Percentiles rank a stretch among this genome's conserved stretches.
Evolutionary conservation across 1,284 basidiomycete genomes (phyloP).

Genomic region (Trametes polyzona): DNA sequence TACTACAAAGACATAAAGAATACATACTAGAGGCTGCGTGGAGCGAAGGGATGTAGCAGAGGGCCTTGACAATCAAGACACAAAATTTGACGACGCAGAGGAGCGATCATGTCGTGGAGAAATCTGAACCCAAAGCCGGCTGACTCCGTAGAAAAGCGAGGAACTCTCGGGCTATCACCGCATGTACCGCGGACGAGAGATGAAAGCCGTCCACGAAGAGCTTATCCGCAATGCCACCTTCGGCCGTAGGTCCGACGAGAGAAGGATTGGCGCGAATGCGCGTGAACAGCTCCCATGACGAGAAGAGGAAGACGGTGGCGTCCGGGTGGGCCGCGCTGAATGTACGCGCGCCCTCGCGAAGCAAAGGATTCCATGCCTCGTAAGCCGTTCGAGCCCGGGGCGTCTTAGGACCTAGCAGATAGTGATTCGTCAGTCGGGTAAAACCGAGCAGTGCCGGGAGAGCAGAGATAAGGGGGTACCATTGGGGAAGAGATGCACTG

Average conservation of each 20-base stretch:
- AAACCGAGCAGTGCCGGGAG: conserved; percentile 41
- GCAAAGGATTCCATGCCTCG: conserved; percentile 47
- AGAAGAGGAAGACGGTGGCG: conserved; percentile 51
- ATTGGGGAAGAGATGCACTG: conserved; percentile 40
- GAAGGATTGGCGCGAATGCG: conserved; percentile 46
- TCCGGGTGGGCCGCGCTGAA: conserved; percentile 48
- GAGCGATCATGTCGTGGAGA: too few species aligned
- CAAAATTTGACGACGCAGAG: too few species aligned
- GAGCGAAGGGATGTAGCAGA: too few species aligned
- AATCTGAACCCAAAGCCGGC: too few species aligned
- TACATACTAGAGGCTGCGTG: too few species aligned
- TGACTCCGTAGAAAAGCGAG: neutral
- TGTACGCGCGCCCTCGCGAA: conserved; percentile 34
- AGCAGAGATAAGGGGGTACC: conserved; percentile 30
- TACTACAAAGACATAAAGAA: too few species aligned
- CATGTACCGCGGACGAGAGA: conserved; percentile 7
- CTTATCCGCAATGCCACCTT: conserved; percentile 6
- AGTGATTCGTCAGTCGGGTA: conserved; percentile 6
- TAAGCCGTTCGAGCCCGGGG: conserved; percentile 21
- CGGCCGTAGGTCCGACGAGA: conserved; percentile 43
- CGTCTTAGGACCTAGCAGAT: neutral
- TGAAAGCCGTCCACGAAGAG: conserved; percentile 19
- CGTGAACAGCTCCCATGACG: conserved; percentile 48
- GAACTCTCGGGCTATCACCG: conserved; percentile 2
- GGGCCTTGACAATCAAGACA: too few species aligned